These are phyloP conservation scores for Alternaria solani DNA, from an alignment of 2,329 filamentous ascomycete species.

Conservation along the genomic window DNA sequence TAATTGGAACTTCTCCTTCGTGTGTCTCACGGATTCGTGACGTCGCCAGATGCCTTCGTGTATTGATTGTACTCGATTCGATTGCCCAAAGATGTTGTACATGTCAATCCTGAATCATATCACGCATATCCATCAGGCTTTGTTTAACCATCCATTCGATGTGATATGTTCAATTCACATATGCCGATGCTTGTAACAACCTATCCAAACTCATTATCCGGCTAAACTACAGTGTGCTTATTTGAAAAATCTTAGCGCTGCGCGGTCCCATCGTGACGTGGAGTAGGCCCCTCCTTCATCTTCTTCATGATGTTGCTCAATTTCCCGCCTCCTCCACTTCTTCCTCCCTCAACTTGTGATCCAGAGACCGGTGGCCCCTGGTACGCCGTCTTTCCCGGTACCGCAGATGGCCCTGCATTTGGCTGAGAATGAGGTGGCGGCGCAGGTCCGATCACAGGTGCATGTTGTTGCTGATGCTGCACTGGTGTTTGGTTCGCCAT, in stretches of 20 bases:
- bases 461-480: conserved; percentile 7
- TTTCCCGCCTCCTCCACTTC: conserved; percentile 30
- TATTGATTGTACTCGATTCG: background rate
- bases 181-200: background rate
- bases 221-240: background rate
- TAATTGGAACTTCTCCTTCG: background rate
- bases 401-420: background rate
- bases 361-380: conserved; percentile 33
- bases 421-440: background rate
- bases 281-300: conserved; percentile 41
- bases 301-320: conserved; percentile 47
- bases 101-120: background rate
- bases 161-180: background rate
- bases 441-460: background rate
- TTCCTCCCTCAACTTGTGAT: conserved; percentile 32
- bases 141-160: background rate
- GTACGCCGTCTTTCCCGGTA: conserved; percentile 24
- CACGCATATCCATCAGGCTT: background rate
- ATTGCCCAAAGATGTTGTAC: background rate
- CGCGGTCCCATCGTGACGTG: conserved; percentile 18
- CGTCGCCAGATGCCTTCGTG: background rate
- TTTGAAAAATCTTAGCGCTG: background rate
- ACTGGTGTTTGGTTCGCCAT: conserved; percentile 17
- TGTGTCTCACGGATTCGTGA: background rate
- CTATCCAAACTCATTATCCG: background rate